Conservation (phyloP, 2,329 filamentous ascomycete genomes). For the Tolypocladium tropicale region DNA sequence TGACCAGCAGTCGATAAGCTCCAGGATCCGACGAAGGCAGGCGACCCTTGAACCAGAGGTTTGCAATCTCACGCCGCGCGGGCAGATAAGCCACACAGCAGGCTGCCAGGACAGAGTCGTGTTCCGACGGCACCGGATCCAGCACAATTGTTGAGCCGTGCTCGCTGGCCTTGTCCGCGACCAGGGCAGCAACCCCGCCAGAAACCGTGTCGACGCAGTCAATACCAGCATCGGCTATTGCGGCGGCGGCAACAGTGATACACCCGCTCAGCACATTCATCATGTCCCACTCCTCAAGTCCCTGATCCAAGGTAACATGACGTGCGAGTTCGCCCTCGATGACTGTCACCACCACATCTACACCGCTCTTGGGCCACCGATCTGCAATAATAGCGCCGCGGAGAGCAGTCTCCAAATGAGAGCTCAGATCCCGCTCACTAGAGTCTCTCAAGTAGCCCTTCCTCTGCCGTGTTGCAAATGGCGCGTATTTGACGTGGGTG, state of each 20-base stretch:
- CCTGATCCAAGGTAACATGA: slow-evolving; percentile 34
- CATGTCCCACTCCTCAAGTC: slow-evolving; percentile 66
- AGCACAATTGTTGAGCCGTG: slow-evolving; percentile 46
- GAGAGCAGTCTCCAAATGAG: slow-evolving; percentile 84
- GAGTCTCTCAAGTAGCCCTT: slow-evolving; percentile 80
- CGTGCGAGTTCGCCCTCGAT: slow-evolving; percentile 85
- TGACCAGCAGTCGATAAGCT: slow-evolving; percentile 23
- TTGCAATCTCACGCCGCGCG: slow-evolving; percentile 80
- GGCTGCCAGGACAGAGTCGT: slow-evolving; percentile 65
- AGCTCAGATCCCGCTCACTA: slow-evolving; percentile 78
- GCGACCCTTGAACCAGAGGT: slow-evolving; percentile 83
- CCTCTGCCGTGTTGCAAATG: slow-evolving; percentile 76
- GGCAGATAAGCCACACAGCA: slow-evolving; percentile 89
- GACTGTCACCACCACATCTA: slow-evolving; percentile 90
- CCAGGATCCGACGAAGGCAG: slow-evolving; percentile 28
- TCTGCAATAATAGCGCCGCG: slow-evolving; percentile 86
- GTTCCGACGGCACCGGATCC: slow-evolving; percentile 76
- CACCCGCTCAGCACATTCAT: slow-evolving; percentile 90
- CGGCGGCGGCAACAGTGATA: slow-evolving; percentile 87
- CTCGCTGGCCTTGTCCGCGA: slow-evolving; percentile 28
- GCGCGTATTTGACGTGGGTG: slow-evolving; percentile 92
- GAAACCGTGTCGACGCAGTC: slow-evolving; percentile 88
- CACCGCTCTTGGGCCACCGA: slow-evolving; percentile 94
- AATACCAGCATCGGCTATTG: slow-evolving; percentile 87
- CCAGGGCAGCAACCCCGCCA: slow-evolving; percentile 79